Conservation (phyloP, 371 early-diverging fungal genomes). For the Rhizomucor pusillus region DNA sequence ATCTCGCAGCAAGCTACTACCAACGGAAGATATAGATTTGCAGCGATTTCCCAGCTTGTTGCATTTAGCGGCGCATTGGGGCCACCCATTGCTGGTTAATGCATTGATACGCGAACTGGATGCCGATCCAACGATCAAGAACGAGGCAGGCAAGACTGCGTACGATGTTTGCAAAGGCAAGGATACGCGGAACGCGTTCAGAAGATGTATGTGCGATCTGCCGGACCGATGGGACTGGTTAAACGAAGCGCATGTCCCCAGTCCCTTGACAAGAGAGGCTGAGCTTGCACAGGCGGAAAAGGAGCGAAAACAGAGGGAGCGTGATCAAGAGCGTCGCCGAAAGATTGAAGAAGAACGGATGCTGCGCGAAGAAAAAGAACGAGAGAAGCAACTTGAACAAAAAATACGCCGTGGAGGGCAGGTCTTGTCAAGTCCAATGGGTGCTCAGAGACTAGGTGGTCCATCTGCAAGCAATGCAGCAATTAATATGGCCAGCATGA, state of each 20-base stretch:
- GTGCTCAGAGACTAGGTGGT: slow-evolving; percentile 22
- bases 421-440: slow-evolving; percentile 14
- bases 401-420: slow-evolving; percentile 16
- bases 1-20: slow-evolving; percentile 9
- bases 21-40: slow-evolving; percentile 39
- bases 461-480: slow-evolving; percentile 10
- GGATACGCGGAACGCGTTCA: slow-evolving; percentile 75
- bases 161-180: slow-evolving; percentile 81
- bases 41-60: slow-evolving; percentile 64
- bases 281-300: slow-evolving; percentile 63
- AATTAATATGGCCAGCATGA: slow-evolving; percentile 51
- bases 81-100: slow-evolving; percentile 57
- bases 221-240: slow-evolving; percentile 72
- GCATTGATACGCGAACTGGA: slow-evolving; percentile 63
- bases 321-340: slow-evolving; percentile 48
- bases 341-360: slow-evolving; percentile 26
- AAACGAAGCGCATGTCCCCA: slow-evolving; percentile 66
- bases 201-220: slow-evolving; percentile 64
- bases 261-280: slow-evolving; percentile 74
- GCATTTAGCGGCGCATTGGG: slow-evolving; percentile 62
- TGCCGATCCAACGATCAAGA: slow-evolving; percentile 78
- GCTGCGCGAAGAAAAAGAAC: slow-evolving; percentile 28
- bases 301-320: slow-evolving; percentile 61
- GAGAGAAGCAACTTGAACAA: slow-evolving; percentile 32
- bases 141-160: slow-evolving; percentile 62